Evolutionary conservation across 257 asterid species (phyloP).

Genomic region (Nicotiana knightiana): DNA sequence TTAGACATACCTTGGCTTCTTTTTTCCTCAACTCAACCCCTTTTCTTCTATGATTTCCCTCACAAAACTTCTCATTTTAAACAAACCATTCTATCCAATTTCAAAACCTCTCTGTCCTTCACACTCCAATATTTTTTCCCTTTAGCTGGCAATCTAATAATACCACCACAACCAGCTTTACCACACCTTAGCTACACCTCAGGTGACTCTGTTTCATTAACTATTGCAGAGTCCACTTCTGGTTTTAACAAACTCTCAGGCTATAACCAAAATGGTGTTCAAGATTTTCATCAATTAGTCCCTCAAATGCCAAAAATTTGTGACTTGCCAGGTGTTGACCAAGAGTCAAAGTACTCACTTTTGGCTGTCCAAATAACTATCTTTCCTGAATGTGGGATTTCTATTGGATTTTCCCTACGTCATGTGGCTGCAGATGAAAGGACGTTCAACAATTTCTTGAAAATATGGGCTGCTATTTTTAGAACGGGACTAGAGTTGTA

Average conservation of each 20-base stretch:
- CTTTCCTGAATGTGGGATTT: conserved; percentile 38
- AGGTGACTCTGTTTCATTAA: conserved; percentile 32
- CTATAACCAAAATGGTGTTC: conserved; percentile 20
- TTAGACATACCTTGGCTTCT: conserved; percentile 50
- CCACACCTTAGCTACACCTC: conserved; percentile 23
- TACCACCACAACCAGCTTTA: conserved; percentile 10
- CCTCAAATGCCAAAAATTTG: conserved; percentile 17
- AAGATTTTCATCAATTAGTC: conserved; percentile 27
- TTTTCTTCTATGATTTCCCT: conserved; percentile 42
- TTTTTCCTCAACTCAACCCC: conserved; percentile 35
- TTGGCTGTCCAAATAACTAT: conserved; percentile 40
- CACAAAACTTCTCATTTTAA: conserved; percentile 18
- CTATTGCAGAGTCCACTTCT: conserved; percentile 22
- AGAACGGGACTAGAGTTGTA: conserved; percentile 2
- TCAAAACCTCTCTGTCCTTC: conserved; percentile 37
- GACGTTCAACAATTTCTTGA: conserved; percentile 42
- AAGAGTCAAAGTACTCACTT: conserved; percentile 15
- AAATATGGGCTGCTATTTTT: conserved; percentile 35
- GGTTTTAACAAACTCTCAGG: conserved; percentile 24
- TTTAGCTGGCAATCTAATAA: conserved; percentile 40
- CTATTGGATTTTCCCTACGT: conserved; percentile 42
- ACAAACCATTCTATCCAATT: conserved; percentile 21
- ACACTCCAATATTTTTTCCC: conserved; percentile 43
- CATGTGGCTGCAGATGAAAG: conserved; percentile 54
- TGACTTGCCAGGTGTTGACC: not conserved